Conservation (phyloP, 1,139 yeast genomes). For the Lodderomyces orthopsilosis region DNA sequence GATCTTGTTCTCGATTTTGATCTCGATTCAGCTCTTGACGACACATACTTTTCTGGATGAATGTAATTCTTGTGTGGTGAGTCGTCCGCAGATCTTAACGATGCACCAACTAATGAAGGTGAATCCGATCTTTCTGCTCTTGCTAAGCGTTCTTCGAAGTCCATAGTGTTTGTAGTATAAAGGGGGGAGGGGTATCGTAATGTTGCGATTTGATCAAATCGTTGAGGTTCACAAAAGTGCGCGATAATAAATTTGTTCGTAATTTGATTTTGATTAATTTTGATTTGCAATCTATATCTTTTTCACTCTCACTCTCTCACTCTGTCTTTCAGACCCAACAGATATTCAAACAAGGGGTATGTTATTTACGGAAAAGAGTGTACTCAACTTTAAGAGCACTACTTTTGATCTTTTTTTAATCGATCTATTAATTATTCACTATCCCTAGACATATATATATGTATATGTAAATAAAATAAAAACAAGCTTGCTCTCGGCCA, state of each 20-base stretch:
- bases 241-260: background rate
- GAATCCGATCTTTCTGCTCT: slow-evolving; percentile 46
- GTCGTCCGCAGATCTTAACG: slow-evolving; percentile 52
- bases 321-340: too few relatives aligned
- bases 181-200: background rate
- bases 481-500: too few relatives aligned
- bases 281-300: background rate
- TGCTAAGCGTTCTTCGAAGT: slow-evolving; percentile 54
- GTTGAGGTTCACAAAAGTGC: background rate
- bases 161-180: slow-evolving; percentile 30
- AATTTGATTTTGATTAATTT: background rate
- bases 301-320: background rate
- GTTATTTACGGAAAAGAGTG: too few relatives aligned
- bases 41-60: slow-evolving; percentile 43
- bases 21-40: slow-evolving; percentile 13
- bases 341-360: too few relatives aligned
- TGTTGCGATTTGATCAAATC: slow-evolving; percentile 3
- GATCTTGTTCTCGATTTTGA: slow-evolving; percentile 4
- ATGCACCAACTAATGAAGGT: slow-evolving; percentile 59
- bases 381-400: too few relatives aligned
- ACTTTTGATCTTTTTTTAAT: background rate
- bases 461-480: too few relatives aligned
- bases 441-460: background rate
- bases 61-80: slow-evolving; percentile 46
- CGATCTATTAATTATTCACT: background rate